Evolutionary conservation across 2,329 filamentous ascomycete genomes (phyloP), one percentile per base, ranked within the genome.

Genomic region (Chlorencoelia australis): DNA sequence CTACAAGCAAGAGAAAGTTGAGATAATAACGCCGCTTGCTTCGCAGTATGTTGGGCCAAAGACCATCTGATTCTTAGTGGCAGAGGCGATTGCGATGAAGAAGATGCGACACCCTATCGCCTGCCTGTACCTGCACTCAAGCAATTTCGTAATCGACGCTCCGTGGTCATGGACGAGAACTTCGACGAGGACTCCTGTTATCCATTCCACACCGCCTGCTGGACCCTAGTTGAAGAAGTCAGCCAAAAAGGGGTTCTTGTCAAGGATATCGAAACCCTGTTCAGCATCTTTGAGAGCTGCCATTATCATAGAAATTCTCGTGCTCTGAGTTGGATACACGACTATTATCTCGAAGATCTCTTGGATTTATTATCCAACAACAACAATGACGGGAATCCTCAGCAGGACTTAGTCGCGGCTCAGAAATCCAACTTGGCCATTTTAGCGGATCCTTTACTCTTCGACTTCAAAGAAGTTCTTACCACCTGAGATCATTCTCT

Each of bases 341-440:
- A 31, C 20, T 40, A 30, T 20, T 40, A 35, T 35, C 13, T 40
- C 19, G 37, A 40, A 16, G 37, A 40, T 16, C 24, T 40, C 7
- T 11, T 24, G 11, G 21, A 24, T 24, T 24, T 11, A 7, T 24
- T 7, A 18, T 35, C 31, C 17, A 32, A 18, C 27, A n/a, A n/a
- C 4, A 29, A 38, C 19, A 22, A 37, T n/a, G 4, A 9, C 5
- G 19, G 14, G 26, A 20, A 21, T 18, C 27, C 8, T 14, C 18
- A 18, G 13, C 19, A 35, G 19, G 26, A 40, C 26, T 24, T 40
- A 15, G 25, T 40, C 24, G 19, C 13, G 35, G 15, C 31, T 19
- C 24, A 40, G 30, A 35, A 30, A 22, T 19, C 31, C 17, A 20
- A 24, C 13, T 11, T 24, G 11, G 21, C 21, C 21, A 35, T 40